Base-by-base conservation (phyloP, 306 rosid genomes). In the Prinsepia uniflora region DNA sequence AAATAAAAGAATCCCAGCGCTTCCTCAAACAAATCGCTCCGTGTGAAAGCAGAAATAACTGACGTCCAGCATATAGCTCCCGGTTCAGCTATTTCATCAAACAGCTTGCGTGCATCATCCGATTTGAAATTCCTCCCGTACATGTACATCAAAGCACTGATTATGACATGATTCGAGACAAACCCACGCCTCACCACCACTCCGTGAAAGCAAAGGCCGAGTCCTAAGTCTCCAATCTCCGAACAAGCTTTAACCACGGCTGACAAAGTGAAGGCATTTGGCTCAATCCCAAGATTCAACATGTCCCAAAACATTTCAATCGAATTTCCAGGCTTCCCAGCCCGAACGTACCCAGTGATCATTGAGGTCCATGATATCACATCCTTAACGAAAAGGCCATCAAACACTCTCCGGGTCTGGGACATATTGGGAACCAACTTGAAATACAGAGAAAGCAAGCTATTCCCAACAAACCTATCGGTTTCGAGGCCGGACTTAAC, bases 301-400 rank as follows among this genome's bases (percentile, higher is more conserved):
- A 90, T 90, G 45, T 86, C 82, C 70, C 75, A 68, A 63, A 88
- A 90, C 54, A 90, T 50, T 0, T 18, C 74, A 40, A 93, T 19
- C 0, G 89, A 76, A 3, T n/a, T 42, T 0, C 8, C 49, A 4
- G 92, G 88, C 39, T 81, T 79, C 19, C 86, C 89, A 9, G 47
- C 70, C 10, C 66, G 74, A 61, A 86, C 85, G 56, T 90, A 88
- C 12, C 94, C 90, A 0, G 91, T 83, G 13, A 93, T 81, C 78
- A 93, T 87, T 0, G 98, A 93, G 5, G 94, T 82, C 97, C 97
- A 90, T 2, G 97, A 86, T 0, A 93, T 86, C 12, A 86, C 93
- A 66, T 93, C 98, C 71, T 81, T 88, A 20, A 86, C 45, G 19
- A 73, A 67, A 3, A 93, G 92, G 0, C 65, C 73, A 43, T 87